A percentile compares a stretch with the other conserved stretches of the same genome.
phyloP scores from a whole-genome alignment of 106 monocot genomes.

The Vanilla planifolia region DNA sequence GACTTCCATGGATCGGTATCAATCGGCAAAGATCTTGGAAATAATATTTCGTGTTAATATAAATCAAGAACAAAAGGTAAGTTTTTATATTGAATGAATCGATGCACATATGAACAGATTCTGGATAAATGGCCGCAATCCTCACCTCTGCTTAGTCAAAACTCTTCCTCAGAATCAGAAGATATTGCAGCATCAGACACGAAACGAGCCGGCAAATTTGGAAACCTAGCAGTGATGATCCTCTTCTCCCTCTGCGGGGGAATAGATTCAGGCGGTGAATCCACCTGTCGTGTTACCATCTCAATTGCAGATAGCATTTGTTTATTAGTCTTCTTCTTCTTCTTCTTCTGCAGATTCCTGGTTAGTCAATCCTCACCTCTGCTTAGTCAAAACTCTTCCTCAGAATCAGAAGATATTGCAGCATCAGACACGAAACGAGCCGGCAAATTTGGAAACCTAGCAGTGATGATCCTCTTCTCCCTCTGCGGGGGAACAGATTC shows the following conservation, averaged over 20 bases:
- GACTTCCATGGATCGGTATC: too few species aligned
- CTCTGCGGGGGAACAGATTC: conserved; percentile 3
- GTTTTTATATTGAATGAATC: too few species aligned
- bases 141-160: background rate
- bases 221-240: conserved; percentile 30
- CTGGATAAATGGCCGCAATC: too few species aligned
- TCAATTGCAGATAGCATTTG: background rate
- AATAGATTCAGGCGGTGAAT: background rate
- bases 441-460: conserved; percentile 58
- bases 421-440: conserved; percentile 45
- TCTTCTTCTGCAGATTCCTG: conserved; percentile 47
- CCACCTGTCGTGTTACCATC: too few species aligned
- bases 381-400: conserved; percentile 13
- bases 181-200: conserved; percentile 28
- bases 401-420: conserved; percentile 33
- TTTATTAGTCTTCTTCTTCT: conserved; percentile 1
- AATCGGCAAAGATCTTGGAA: too few species aligned
- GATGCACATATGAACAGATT: too few species aligned
- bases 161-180: conserved; percentile 37
- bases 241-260: conserved; percentile 23
- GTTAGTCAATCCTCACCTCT: too few species aligned
- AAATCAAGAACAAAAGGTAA: too few species aligned
- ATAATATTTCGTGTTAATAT: too few species aligned
- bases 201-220: conserved; percentile 59
- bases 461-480: conserved; percentile 21